Evolutionary conservation across 1,139 yeast genomes (phyloP), one percentile per base, ranked within the genome.

Genomic region (Yamadazyma diospyri): DNA sequence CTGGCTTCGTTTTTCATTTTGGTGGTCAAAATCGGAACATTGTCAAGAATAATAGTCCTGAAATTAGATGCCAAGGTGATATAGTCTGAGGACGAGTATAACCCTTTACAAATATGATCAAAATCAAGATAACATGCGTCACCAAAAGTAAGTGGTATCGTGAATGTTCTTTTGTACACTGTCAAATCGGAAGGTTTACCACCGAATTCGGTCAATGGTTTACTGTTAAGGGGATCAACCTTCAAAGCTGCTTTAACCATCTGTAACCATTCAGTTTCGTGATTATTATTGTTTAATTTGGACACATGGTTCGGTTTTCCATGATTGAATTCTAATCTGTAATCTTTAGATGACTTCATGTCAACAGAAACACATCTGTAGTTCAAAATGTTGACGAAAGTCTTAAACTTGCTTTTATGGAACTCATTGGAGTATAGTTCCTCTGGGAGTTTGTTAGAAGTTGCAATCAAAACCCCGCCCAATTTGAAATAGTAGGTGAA

Each of bases 381-480:
- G 42, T 77, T 74, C 27, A 81, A 55, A 4, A 81, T 69, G 6
- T 70, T 61, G 27, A 76, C 75, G 53, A 81, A 81, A 9, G 67
- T 59, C 34, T 70, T 64, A 52, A 81, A 79, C 30, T 76, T 77
- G 6, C 66, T 59, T 45, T 74, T 76, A 41, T 77, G 74, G 50
- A 81, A 80, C 33, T 75, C 78, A 9, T 76, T 77, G 1, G 85
- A 70, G 45, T 81, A 81, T 25, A 81, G 61, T 39, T 81, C 82
- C 43, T 81, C 85, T 0, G 88, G 89, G 11, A 81, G 55, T 46
- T 82, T 68, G 44, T 81, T 81, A 1, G 86, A 78, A 1, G 87
- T 81, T 2, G 88, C 86, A 18, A 81, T 80, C 29, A 81, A 54
- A 0, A 81, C 85, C 3, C 89, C 89, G 3, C 89, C 88, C 6